Conservation (phyloP, 129 eudicot genomes). For the Flaveria linearis region DNA sequence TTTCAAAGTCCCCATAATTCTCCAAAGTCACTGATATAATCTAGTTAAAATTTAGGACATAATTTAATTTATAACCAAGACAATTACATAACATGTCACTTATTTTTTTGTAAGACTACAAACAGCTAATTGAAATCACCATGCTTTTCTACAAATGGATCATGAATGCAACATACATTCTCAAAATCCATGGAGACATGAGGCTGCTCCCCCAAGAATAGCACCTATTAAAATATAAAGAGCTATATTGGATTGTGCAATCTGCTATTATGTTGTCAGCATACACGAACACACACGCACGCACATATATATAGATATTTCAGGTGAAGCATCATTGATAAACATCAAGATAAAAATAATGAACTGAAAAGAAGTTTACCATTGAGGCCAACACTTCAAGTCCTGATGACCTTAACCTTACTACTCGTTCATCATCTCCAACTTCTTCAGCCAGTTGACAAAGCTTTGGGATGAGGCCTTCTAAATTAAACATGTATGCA, state of each 20-base stretch:
- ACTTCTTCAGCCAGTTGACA: constrained; percentile 77
- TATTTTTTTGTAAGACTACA: constrained; percentile 21
- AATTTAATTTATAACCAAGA: constrained; percentile 21
- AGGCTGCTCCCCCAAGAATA: constrained; percentile 74
- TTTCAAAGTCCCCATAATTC: constrained; percentile 37
- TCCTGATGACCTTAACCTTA: constrained; percentile 71
- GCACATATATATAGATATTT: neutral
- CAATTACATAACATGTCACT: constrained; percentile 19
- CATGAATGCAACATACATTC: constrained; percentile 49
- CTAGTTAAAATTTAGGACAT: constrained; percentile 44
- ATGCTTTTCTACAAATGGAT: constrained; percentile 31
- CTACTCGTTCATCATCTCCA: constrained; percentile 71
- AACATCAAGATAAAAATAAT: constrained; percentile 2
- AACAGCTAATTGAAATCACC: constrained; percentile 32
- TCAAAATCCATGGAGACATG: constrained; percentile 73
- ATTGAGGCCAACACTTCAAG: constrained; percentile 67
- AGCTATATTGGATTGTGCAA: constrained; percentile 14
- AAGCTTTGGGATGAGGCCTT: constrained; percentile 81
- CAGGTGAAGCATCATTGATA: neutral
- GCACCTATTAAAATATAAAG: constrained; percentile 44
- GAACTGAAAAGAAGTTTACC: constrained; percentile 43
- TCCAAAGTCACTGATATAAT: constrained; percentile 76
- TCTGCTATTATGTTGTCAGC: neutral
- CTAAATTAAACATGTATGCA: constrained; percentile 78
- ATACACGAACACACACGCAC: too few species aligned